Evolutionary conservation across 495 filamentous ascomycete genomes (phyloP).

Genomic region (Podospora bellae-mahoneyi): DNA sequence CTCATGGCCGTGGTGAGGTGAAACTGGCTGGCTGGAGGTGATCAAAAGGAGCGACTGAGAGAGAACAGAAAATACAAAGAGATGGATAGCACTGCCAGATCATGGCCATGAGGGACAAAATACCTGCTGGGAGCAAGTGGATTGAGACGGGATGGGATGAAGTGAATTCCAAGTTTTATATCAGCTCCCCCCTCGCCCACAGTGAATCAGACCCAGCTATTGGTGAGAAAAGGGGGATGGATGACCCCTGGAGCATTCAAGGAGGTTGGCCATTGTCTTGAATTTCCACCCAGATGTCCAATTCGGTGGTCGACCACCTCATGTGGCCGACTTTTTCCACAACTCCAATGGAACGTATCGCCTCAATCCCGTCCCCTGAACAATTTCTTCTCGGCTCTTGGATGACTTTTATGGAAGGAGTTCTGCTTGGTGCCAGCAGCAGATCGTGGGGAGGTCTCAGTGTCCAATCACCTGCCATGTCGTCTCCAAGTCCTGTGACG

Average conservation of each 20-base stretch:
- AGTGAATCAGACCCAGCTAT: too few species aligned
- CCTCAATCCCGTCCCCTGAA: background rate
- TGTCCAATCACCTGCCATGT: background rate
- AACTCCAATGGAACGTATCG: background rate
- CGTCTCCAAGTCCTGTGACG: background rate
- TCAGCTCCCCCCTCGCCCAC: background rate
- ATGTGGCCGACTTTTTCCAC: background rate
- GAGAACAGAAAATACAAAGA: background rate
- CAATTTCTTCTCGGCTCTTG: background rate
- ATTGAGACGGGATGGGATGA: background rate
- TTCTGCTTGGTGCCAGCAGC: background rate
- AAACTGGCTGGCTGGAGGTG: background rate
- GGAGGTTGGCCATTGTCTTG: background rate
- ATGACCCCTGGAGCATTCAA: background rate
- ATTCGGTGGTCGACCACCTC: too few species aligned
- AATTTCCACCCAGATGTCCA: background rate
- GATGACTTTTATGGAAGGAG: background rate
- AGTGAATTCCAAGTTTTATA: background rate
- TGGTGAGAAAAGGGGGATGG: background rate
- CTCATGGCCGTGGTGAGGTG: conserved; percentile 11
- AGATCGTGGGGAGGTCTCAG: background rate
- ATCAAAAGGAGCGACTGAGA: background rate
- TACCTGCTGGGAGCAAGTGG: background rate
- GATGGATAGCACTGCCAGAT: background rate
- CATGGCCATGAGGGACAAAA: background rate